Conservation (phyloP, 2,329 filamentous ascomycete genomes). For the Pseudocercospora macadamiae region DNA sequence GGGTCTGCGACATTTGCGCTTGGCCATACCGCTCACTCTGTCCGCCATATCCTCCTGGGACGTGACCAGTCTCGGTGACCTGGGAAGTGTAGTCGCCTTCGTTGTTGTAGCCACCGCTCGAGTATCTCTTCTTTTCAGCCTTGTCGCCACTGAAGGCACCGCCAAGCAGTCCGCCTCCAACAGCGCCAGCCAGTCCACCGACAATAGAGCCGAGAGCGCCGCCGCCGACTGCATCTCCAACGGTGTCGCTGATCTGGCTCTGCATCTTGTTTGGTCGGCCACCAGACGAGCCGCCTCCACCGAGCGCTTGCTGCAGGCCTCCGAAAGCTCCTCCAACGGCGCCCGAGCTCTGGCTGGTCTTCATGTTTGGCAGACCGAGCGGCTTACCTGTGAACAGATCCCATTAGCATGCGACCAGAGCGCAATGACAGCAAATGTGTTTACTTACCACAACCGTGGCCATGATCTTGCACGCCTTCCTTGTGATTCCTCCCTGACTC, state of each 20-base stretch:
- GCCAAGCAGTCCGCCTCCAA: slow-evolving; percentile 66
- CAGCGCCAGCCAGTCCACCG: slow-evolving; percentile 64
- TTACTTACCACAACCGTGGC: slow-evolving; percentile 84
- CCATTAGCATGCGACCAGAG: no score
- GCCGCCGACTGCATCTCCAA: slow-evolving; percentile 64
- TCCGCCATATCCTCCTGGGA: slow-evolving; percentile 26
- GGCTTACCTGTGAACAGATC: no score
- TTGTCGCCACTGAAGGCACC: slow-evolving; percentile 56
- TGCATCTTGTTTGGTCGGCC: slow-evolving; percentile 31
- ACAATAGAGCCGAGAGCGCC: slow-evolving; percentile 71
- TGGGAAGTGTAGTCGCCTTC: slow-evolving; percentile 66
- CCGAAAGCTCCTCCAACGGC: slow-evolving; percentile 46
- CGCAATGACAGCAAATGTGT: no score
- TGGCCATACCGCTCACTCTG: slow-evolving; percentile 57
- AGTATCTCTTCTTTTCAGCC: slow-evolving; percentile 56
- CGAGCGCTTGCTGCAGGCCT: slow-evolving; percentile 36
- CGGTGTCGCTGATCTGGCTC: slow-evolving; percentile 52
- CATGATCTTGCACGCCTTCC: slow-evolving; percentile 78
- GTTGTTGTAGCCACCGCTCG: slow-evolving; percentile 55
- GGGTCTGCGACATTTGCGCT: slow-evolving; percentile 62
- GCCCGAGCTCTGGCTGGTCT: slow-evolving; percentile 45
- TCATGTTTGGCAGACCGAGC: slow-evolving; percentile 72
- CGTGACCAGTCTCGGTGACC: slow-evolving; percentile 64
- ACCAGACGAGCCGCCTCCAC: slow-evolving; percentile 39
- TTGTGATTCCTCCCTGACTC: slow-evolving; percentile 80